phyloP scores from a whole-genome alignment of 2,329 filamentous ascomycete species.

The Alternaria sp. region DNA sequence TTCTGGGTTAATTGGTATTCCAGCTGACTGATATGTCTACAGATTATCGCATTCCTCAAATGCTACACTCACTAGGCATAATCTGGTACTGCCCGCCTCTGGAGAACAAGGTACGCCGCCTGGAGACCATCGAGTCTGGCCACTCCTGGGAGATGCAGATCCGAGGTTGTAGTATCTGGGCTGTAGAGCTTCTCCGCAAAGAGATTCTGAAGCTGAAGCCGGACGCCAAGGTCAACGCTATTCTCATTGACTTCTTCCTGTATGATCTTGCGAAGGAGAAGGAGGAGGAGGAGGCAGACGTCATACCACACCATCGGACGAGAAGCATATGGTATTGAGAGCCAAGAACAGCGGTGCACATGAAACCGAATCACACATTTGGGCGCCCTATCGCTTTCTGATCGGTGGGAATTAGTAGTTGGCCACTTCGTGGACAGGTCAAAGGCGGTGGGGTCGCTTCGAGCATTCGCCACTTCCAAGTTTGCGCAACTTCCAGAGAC shows the following conservation, averaged over 20 bases:
- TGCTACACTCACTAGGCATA: slow-evolving; percentile 82
- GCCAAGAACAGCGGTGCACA: background rate
- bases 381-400: background rate
- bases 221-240: slow-evolving; percentile 76
- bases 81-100: slow-evolving; percentile 84
- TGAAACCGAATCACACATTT: background rate
- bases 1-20: background rate
- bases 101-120: slow-evolving; percentile 70
- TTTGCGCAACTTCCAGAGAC: background rate
- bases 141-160: slow-evolving; percentile 85
- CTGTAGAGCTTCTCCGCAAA: slow-evolving; percentile 82
- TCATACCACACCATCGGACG: slow-evolving; percentile 83
- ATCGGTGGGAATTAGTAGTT: background rate
- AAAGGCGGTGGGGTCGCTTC: background rate
- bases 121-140: slow-evolving; percentile 72
- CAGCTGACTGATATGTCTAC: background rate
- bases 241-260: slow-evolving; percentile 95
- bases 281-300: slow-evolving; percentile 59
- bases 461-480: slow-evolving; percentile 3
- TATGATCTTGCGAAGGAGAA: slow-evolving; percentile 93
- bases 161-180: slow-evolving; percentile 94
- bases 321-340: slow-evolving; percentile 92
- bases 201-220: slow-evolving; percentile 80
- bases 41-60: slow-evolving; percentile 96
- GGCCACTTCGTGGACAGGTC: background rate